phyloP scores from a whole-genome alignment of 768 basidiomycete genomes.

The Lentinula raphanica region DNA sequence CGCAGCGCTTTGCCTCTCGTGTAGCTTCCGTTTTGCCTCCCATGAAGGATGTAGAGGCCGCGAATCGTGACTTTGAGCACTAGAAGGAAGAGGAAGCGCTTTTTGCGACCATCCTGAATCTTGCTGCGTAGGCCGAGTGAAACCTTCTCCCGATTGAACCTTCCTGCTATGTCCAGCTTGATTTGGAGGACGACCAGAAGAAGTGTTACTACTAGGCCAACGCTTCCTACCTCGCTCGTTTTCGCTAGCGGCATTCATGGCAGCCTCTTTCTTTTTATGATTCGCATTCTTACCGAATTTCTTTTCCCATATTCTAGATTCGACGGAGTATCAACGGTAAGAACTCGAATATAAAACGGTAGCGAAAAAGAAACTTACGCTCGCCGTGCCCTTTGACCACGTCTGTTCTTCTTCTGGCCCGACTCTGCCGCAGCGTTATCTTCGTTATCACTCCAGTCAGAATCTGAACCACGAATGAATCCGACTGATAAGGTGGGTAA shows the following conservation, averaged over 20 bases:
- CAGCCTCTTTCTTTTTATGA: conserved; percentile 69
- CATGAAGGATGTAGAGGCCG: conserved; percentile 86
- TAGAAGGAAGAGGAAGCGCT: background rate
- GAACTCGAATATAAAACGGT: background rate
- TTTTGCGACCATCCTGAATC: conserved; percentile 4
- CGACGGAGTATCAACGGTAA: too few species aligned
- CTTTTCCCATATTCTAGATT: conserved; percentile 90
- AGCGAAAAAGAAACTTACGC: conserved; percentile 58
- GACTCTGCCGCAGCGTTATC: conserved; percentile 45
- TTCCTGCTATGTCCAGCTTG: background rate
- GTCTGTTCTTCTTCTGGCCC: conserved; percentile 71
- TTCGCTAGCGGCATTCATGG: conserved; percentile 6
- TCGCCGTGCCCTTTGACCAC: conserved; percentile 90
- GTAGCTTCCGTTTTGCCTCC: conserved; percentile 86
- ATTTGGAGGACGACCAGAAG: background rate
- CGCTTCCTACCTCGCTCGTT: conserved; percentile 7
- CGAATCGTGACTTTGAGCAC: conserved; percentile 8
- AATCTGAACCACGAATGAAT: conserved; percentile 75
- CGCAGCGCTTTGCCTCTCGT: conserved; percentile 58
- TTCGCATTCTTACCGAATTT: conserved; percentile 90
- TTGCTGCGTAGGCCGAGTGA: background rate
- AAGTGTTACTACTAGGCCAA: background rate
- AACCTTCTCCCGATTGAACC: background rate
- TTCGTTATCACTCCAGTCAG: conserved; percentile 70
- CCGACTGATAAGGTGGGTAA: conserved; percentile 86